Percentiles rank a stretch among this genome's conserved stretches.
These are phyloP conservation scores for Litchi chinensis DNA, from an alignment of 345 rosid species.

Conservation along the genomic window DNA sequence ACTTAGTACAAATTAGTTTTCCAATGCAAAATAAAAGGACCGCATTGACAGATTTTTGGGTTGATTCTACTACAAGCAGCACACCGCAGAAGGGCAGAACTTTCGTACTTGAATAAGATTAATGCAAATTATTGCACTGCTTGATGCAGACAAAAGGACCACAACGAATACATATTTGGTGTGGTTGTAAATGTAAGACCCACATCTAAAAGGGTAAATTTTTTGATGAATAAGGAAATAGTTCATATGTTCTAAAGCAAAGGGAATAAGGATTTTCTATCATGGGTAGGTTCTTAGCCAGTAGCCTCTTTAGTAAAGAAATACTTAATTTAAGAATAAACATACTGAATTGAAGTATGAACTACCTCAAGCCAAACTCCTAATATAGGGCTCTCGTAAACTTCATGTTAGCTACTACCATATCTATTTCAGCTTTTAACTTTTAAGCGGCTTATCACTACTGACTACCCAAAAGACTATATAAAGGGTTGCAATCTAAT, in stretches of 20 bases:
- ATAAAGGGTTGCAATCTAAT: neutral
- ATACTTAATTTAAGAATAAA: no score
- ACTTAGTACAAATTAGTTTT: neutral
- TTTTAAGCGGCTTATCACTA: neutral
- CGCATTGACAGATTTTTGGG: neutral
- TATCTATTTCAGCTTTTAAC: neutral
- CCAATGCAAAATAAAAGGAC: no score
- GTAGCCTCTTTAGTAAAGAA: neutral
- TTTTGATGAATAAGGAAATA: neutral
- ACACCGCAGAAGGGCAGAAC: no score
- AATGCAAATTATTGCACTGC: neutral
- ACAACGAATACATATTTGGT: neutral
- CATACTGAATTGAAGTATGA: neutral
- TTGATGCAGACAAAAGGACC: neutral
- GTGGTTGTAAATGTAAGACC: neutral
- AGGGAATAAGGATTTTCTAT: neutral
- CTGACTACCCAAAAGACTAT: neutral
- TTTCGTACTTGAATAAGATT: neutral
- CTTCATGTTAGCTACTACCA: neutral
- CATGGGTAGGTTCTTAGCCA: neutral
- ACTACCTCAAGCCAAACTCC: neutral
- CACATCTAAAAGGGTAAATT: neutral
- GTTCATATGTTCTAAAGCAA: neutral
- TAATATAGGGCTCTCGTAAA: neutral
- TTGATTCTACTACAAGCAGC: neutral